Evolutionary conservation across 352 stramenopile species (phyloP), one percentile per base, ranked within the genome.

Genomic region (Phytophthora agathidicida): DNA sequence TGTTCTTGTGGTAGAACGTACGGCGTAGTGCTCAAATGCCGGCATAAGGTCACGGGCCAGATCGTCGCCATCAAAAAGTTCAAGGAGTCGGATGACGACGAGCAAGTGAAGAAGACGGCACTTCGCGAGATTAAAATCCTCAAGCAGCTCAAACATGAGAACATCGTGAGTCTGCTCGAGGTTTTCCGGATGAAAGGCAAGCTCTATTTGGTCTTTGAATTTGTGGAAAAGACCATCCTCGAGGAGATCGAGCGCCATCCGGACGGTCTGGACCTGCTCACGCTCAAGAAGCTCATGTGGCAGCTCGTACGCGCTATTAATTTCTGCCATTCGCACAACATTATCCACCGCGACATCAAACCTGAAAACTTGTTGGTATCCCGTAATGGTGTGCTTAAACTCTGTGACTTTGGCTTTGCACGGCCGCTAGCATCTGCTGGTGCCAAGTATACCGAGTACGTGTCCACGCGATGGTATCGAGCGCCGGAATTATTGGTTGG

Each of bases 311-410:
- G 80, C 16, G 79, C 78, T 33, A 91, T 97, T 38, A 80, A 97
- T 35, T 98, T 97, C 72, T 98, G 96, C 80, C 95, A 98, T 61
- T 83, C 87, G 37, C 96, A 98, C 78, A 97, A 98, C 60, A 96
- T 98, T 45, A 97, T 98, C 53, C 94, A 98, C 59, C 83, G 94
- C 24, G 94, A 98, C 65, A 84, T 98, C 49, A 98, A 98, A 64
- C 84, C 93, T 9, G 96, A 96, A 30, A 98, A 98, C 77, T 61
- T 98, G 28, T 73, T 98, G 6, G 91, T 98, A 22, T 97, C 93
- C 31, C 85, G 83, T 32, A 92, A 96, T 35, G 94, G 96, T 5
- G 87, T 98, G 56, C 77, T 98, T n/a, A 99, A 99, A 56, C 83
- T 97, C 37, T 96, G 87, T 57, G 89, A 97, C 56, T 97, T 96